These are phyloP conservation scores for Dentipellis fragilis DNA, from an alignment of 768 basidiomycete genomes.

Conservation along the genomic window DNA sequence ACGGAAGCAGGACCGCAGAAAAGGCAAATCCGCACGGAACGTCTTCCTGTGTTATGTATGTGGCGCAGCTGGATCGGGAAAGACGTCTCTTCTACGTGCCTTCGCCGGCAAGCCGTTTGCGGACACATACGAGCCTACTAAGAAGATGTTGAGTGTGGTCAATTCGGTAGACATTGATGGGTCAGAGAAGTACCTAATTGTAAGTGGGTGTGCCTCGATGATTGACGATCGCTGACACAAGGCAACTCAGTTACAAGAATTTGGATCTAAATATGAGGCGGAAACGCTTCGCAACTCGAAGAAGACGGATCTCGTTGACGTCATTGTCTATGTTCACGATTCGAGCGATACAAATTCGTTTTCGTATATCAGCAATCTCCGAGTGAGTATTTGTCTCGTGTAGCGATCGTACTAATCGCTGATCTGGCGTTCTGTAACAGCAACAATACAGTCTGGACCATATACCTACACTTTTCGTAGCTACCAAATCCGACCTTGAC, in stretches of 20 bases:
- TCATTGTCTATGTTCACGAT: slow-evolving; percentile 93
- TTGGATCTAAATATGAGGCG: slow-evolving; percentile 90
- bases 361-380: slow-evolving; percentile 92
- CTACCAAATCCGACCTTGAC: slow-evolving; percentile 98
- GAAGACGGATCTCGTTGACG: slow-evolving; percentile 88
- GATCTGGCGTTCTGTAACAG: slow-evolving; percentile 30
- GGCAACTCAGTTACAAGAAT: slow-evolving; percentile 79
- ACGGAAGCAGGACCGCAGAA: slow-evolving; percentile 75
- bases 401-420: neutral
- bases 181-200: slow-evolving; percentile 92
- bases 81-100: slow-evolving; percentile 76
- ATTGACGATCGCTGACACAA: neutral
- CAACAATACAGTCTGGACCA: slow-evolving; percentile 96
- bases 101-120: slow-evolving; percentile 80
- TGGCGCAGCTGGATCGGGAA: slow-evolving; percentile 92
- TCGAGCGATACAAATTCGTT: slow-evolving; percentile 99
- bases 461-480: slow-evolving; percentile 92
- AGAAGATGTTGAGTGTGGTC: slow-evolving; percentile 83
- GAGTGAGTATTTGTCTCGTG: slow-evolving; percentile 39
- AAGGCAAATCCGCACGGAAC: slow-evolving; percentile 81
- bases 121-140: slow-evolving; percentile 78
- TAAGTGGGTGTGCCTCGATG: slow-evolving; percentile 31
- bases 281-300: slow-evolving; percentile 83
- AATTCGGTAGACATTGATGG: slow-evolving; percentile 93
- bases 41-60: slow-evolving; percentile 92